Base-by-base conservation (phyloP, 345 rosid species). In the Nasturtium officinale region DNA sequence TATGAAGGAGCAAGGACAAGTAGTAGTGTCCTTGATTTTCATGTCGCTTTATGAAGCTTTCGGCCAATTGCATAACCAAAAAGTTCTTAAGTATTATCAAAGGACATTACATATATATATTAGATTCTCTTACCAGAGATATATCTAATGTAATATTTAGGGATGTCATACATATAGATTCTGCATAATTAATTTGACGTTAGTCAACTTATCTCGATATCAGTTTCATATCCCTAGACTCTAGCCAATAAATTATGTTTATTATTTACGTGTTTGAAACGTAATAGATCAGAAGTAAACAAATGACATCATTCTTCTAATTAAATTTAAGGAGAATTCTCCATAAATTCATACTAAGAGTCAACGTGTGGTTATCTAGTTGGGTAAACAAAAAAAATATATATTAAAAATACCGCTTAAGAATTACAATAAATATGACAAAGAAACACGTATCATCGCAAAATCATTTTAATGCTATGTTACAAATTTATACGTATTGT, bases 11-110 rank as follows among this genome's bases (percentile, higher is more conserved):
- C 75, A 70, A 47, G 26, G 59, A 55, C 57, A 53, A 17, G 29
- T 46, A 42, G 65, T 43, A 60, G 75, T 55, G 79, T 68, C 57
- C 11, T 13, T 61, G 26, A 53, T 42, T 61, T 61, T 61, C 50
- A 18, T 54, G 70, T 61, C 79, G 35, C 59, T 76, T 62, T 62
- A 25, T 28, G 52, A 10, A 69, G 13, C 71, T 76, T 76, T 69
- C 75, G 79, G 71, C 71, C 52, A 69, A 46, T n/a, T 33, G 8
- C 50, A 63, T 57, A 33, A 55, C 26, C 65, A 26, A 69, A 56
- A 61, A 47, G 13, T 35, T 63, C 59, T 54, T 18, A 8, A 21
- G 45, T 20, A n/a, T 38, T 33, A 50, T 32, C 26, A 35, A 33
- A 30, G 15, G 42, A 57, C 61, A 57, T 15, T 10, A 13, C 16